A percentile compares a stretch with the other conserved stretches of the same genome.
Conservation (phyloP, 1,284 basidiomycete species). For the Singerocomus rubriflavus region DNA sequence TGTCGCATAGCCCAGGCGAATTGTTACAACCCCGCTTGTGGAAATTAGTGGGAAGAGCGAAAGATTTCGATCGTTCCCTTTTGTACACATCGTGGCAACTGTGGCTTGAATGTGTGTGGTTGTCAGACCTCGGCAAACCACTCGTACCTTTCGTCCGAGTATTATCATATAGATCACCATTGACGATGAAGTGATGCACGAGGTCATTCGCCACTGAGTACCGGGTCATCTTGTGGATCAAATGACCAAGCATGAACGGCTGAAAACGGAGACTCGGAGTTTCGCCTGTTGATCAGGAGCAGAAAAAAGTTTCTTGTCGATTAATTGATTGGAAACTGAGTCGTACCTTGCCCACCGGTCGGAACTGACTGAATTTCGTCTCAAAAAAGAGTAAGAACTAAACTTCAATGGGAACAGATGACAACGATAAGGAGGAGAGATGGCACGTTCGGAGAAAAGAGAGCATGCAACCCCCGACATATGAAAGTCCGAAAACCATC, state of each 20-base stretch:
- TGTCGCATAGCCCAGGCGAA: slow-evolving; percentile 12
- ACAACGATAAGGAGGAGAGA: slow-evolving; percentile 23
- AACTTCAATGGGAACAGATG: slow-evolving; percentile 24
- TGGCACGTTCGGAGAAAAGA: slow-evolving; percentile 28
- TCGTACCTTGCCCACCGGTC: slow-evolving; percentile 16
- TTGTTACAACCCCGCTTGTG: slow-evolving; percentile 8
- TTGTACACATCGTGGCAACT: slow-evolving; percentile 11
- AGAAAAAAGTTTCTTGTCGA: slow-evolving; percentile 23
- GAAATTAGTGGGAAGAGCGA: slow-evolving; percentile 1
- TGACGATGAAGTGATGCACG: slow-evolving; percentile 24
- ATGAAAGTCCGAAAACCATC: slow-evolving; percentile 32
- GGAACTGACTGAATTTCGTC: slow-evolving; percentile 15
- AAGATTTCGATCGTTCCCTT: slow-evolving; percentile 15
- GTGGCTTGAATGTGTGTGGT: slow-evolving; percentile 8
- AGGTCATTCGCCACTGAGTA: slow-evolving; percentile 22
- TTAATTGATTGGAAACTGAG: slow-evolving; percentile 15
- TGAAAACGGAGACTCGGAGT: slow-evolving; percentile 21
- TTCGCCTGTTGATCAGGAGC: slow-evolving; percentile 12
- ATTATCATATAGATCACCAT: slow-evolving; percentile 19
- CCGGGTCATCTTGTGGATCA: slow-evolving; percentile 10
- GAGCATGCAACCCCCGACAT: slow-evolving; percentile 27
- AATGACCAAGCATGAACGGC: slow-evolving; percentile 14
- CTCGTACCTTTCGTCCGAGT: slow-evolving; percentile 17
- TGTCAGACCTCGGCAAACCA: slow-evolving; percentile 21
- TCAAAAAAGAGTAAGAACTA: slow-evolving; percentile 11